Evolutionary conservation across 805 yeast species (phyloP).

Genomic region (Saccharomyces mikatae): DNA sequence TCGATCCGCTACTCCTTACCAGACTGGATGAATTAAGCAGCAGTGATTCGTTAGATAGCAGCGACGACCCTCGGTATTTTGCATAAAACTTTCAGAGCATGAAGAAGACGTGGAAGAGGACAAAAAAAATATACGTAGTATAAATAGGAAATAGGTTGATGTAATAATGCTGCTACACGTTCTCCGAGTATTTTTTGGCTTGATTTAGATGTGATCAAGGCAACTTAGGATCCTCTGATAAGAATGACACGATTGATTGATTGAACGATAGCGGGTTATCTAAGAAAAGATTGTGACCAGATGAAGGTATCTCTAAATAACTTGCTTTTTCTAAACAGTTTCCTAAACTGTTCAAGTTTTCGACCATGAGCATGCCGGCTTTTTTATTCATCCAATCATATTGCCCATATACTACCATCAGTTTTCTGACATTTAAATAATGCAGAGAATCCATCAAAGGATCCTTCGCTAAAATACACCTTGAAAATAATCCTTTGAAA

Average conservation of each 20-base stretch:
- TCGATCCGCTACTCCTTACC: not conserved
- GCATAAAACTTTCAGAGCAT: not conserved
- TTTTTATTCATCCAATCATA: constrained; percentile 64
- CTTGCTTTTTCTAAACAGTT: constrained; percentile 4
- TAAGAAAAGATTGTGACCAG: constrained; percentile 72
- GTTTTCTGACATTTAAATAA: constrained; percentile 29
- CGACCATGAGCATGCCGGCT: constrained; percentile 36
- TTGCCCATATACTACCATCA: constrained; percentile 51
- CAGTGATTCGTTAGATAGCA: not conserved
- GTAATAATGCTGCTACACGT: not conserved
- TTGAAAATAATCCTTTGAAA: constrained; percentile 26
- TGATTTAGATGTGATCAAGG: not conserved
- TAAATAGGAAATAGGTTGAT: not conserved
- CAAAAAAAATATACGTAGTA: not conserved
- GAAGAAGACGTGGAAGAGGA: not conserved
- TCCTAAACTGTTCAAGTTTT: constrained; percentile 8
- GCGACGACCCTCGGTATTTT: not conserved
- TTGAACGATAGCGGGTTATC: constrained; percentile 57
- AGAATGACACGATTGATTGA: constrained; percentile 32
- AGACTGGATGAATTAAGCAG: not conserved
- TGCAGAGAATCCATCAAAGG: constrained; percentile 57
- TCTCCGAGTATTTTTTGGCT: not conserved
- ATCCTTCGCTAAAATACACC: constrained; percentile 43
- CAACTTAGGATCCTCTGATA: constrained; percentile 6
- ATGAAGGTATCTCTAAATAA: constrained; percentile 31